Evolutionary conservation across 2,329 filamentous ascomycete species (phyloP), one percentile per base, ranked within the genome.

Genomic region (Diaporthe capsici): DNA sequence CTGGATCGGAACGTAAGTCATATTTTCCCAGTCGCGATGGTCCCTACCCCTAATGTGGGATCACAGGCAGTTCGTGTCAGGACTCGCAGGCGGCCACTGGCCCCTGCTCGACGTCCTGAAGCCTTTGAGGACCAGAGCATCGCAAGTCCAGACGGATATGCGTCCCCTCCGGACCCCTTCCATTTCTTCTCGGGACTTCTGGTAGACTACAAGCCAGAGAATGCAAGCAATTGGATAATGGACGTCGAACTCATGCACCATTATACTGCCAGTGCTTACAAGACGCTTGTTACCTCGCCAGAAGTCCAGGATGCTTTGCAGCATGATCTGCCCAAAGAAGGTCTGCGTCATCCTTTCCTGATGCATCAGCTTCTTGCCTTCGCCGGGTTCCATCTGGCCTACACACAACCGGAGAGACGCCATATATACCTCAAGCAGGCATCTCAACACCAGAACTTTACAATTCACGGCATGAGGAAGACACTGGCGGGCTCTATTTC

Each of bases 181-280:
- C 57, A 61, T 5, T 61, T n/a, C 20, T 61, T 61, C 34, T 61
- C 57, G 7, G 37, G 57, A 13, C 57, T 61, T 34, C 57, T 61
- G 34, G 34, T 61, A n/a, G 57, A 77, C n/a, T 78, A 77, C 60
- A 78, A 57, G 47, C 74, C 51, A 42, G 67, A 74, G 60, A 68
- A 75, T 37, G 68, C 74, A 20, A 68, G 49, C 63, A 68, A 72
- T 71, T 84, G 83, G 83, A 81, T 82, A 13, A 80, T 81, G 4
- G 83, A 85, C 72, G 81, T 85, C 17, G 81, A 83, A 74, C 79
- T 85, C 53, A 81, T 85, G 79, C 83, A 85, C 55, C 83, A 85
- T 57, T 84, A 81, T 70, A 81, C 81, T 2, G 79, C 81, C 9
- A 77, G 73, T 2, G 83, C 79, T n/a, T 77, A 65, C 68, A 17